Conservation (phyloP, 768 basidiomycete genomes). For the Suillus clintonianus region DNA sequence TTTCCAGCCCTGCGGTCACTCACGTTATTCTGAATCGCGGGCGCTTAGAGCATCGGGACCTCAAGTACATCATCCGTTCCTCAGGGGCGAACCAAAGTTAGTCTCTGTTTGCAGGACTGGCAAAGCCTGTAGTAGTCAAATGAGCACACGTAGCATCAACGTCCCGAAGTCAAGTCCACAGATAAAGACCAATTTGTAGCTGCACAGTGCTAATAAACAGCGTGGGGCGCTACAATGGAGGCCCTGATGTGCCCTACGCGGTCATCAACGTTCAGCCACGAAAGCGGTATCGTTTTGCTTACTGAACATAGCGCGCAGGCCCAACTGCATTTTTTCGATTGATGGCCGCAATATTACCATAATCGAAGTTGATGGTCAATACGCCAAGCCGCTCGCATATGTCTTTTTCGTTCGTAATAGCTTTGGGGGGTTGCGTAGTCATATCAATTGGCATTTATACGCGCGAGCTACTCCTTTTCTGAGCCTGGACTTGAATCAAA, state of each 20-base stretch:
- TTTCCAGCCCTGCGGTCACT: no score
- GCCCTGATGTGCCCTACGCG: conserved; percentile 33
- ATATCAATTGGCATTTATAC: background rate
- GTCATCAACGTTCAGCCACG: conserved; percentile 36
- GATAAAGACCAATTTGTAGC: no score
- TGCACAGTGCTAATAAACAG: conserved; percentile 39
- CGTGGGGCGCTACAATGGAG: conserved; percentile 35
- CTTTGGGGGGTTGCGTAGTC: background rate
- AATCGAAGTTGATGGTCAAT: conserved; percentile 49
- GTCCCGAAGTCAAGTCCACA: no score
- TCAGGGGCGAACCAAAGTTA: no score
- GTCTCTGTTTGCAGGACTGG: no score
- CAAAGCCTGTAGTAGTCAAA: no score
- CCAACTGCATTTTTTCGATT: conserved; percentile 44
- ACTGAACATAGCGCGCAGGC: conserved; percentile 47
- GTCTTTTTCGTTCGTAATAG: background rate
- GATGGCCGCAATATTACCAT: conserved; percentile 46
- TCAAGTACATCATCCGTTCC: no score
- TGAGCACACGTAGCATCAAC: no score
- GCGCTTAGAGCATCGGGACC: no score
- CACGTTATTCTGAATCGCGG: no score
- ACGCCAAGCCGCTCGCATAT: conserved; percentile 31
- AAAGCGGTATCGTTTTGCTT: conserved; percentile 41
- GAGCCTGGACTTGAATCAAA: background rate
- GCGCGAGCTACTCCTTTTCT: background rate